These are phyloP conservation scores for Gremmenia infestans DNA, from an alignment of 2,329 filamentous ascomycete genomes.

Conservation along the genomic window DNA sequence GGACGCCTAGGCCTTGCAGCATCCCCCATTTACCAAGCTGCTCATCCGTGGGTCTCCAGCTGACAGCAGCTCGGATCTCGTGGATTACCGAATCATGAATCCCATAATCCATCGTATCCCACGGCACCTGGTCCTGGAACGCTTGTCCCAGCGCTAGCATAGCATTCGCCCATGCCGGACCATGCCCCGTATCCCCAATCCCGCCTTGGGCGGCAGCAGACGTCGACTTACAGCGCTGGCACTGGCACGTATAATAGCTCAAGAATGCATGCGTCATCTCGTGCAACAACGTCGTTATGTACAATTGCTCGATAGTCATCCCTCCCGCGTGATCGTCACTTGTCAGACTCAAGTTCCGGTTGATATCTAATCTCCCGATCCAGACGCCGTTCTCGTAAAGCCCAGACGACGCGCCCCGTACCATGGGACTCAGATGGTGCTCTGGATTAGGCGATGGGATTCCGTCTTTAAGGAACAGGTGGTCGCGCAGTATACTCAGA, in stretches of 20 bases:
- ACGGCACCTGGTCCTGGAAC: background rate
- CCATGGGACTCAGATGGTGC: background rate
- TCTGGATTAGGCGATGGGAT: background rate
- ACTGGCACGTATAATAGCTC: background rate
- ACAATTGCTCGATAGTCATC: background rate
- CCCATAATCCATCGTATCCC: background rate
- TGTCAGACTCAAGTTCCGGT: background rate
- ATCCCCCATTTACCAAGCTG: too few relatives aligned
- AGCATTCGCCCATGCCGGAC: background rate
- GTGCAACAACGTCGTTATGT: background rate
- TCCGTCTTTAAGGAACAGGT: background rate
- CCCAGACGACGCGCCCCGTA: too few relatives aligned
- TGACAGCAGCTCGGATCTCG: too few relatives aligned
- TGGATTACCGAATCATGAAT: too few relatives aligned
- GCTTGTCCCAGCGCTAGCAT: background rate
- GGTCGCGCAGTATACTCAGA: background rate
- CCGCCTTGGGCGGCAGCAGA: background rate
- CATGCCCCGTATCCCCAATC: background rate
- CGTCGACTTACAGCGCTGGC: background rate
- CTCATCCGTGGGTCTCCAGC: too few relatives aligned
- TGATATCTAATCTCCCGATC: background rate
- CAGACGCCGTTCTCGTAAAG: background rate
- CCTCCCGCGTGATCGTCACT: background rate
- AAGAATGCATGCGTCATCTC: background rate
- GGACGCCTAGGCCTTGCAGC: too few relatives aligned